Percentiles rank a stretch among this genome's conserved stretches.
Conservation (phyloP, 345 rosid genomes). For the Isatis tinctoria region DNA sequence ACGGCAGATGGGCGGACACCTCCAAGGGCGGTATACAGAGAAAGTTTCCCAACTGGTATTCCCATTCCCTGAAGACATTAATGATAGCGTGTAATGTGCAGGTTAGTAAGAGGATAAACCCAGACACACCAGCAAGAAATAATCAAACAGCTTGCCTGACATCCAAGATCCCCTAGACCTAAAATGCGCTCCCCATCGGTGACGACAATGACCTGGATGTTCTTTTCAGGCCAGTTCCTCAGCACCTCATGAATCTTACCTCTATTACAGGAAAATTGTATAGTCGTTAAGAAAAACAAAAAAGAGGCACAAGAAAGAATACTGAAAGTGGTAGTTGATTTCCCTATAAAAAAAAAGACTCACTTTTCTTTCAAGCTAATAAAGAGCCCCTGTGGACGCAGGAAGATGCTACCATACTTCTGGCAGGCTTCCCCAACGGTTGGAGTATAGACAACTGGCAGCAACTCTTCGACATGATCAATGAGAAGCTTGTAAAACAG, state of each 20-base stretch:
- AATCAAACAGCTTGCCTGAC: conserved; percentile 56
- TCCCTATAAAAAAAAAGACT: not conserved
- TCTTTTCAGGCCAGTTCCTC: conserved; percentile 95
- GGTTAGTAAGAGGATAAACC: conserved; percentile 8
- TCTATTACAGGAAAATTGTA: conserved; percentile 34
- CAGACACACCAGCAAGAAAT: not conserved
- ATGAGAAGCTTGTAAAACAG: conserved; percentile 91
- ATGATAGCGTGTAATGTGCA: not conserved
- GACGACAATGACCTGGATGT: conserved; percentile 92
- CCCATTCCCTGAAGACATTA: conserved; percentile 75
- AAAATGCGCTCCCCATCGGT: conserved; percentile 96
- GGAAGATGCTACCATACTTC: conserved; percentile 93
- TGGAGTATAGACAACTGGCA: conserved; percentile 93
- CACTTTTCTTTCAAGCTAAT: conserved; percentile 95
- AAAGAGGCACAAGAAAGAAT: conserved; percentile 11
- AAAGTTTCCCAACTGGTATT: conserved; percentile 94
- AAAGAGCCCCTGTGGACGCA: conserved; percentile 95
- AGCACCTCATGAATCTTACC: conserved; percentile 85
- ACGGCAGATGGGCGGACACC: conserved; percentile 98
- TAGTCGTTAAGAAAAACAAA: not conserved
- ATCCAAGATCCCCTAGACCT: conserved; percentile 97
- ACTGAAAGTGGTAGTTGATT: not conserved
- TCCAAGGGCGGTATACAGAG: conserved; percentile 91
- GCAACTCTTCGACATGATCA: conserved; percentile 88
- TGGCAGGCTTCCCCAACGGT: conserved; percentile 99